Evolutionary conservation across 768 basidiomycete genomes (phyloP).

Genomic region (Cubamyces lactineus): DNA sequence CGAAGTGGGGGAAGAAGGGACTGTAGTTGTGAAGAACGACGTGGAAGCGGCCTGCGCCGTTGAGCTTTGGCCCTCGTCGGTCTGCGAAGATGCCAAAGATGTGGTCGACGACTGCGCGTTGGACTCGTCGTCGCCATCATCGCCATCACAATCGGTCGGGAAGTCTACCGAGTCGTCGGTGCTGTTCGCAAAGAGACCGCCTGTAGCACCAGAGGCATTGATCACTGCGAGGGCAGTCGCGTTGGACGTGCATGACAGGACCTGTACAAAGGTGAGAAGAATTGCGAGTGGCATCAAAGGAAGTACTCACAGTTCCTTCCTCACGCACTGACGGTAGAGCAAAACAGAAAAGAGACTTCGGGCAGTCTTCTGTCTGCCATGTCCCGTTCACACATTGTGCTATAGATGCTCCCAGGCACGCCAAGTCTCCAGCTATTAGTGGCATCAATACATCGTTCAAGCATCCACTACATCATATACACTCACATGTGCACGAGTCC

Average conservation of each 20-base stretch:
- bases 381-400: constrained; percentile 46
- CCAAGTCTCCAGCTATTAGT: constrained; percentile 42
- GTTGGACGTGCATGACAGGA: constrained; percentile 55
- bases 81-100: background rate
- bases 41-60: constrained; percentile 25
- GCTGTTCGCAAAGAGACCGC: constrained; percentile 41
- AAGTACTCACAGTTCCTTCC: constrained; percentile 48
- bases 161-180: constrained; percentile 28
- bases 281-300: background rate
- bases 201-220: constrained; percentile 48
- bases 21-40: constrained; percentile 14
- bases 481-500: constrained; percentile 51
- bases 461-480: background rate
- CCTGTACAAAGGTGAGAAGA: constrained; percentile 32
- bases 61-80: background rate
- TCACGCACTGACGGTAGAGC: constrained; percentile 50
- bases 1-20: background rate
- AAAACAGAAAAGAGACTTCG: constrained; percentile 47
- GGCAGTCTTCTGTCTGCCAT: constrained; percentile 47
- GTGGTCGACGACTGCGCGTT: background rate
- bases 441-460: background rate
- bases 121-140: constrained; percentile 11
- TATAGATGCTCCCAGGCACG: constrained; percentile 46
- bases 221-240: constrained; percentile 51
- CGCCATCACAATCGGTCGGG: constrained; percentile 20